phyloP scores from a whole-genome alignment of 148 eudicot genomes.

The Arctostaphylos glauca region DNA sequence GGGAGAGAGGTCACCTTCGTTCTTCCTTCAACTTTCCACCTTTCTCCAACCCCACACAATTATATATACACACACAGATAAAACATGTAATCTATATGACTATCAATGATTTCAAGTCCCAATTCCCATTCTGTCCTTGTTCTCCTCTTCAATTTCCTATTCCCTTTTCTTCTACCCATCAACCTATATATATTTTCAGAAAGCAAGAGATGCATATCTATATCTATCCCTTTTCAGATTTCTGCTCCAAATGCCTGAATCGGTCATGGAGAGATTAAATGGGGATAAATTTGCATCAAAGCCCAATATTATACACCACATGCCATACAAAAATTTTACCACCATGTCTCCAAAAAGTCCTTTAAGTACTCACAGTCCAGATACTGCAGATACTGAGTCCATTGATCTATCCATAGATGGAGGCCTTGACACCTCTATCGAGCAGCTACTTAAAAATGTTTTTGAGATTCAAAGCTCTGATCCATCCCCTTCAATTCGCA shows the following conservation, averaged over 20 bases:
- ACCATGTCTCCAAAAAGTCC: constrained; percentile 65
- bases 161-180: not conserved
- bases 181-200: no score
- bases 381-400: constrained; percentile 43
- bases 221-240: not conserved
- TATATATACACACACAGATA: not conserved
- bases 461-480: constrained; percentile 79
- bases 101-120: not conserved
- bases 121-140: not conserved
- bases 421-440: constrained; percentile 41
- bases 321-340: constrained; percentile 34
- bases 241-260: constrained; percentile 20
- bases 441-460: constrained; percentile 51
- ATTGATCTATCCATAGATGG: constrained; percentile 50
- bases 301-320: constrained; percentile 23
- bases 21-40: constrained; percentile 32
- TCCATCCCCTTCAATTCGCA: constrained; percentile 49
- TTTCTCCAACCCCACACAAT: constrained; percentile 5
- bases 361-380: constrained; percentile 51
- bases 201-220: no score
- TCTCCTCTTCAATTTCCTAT: not conserved
- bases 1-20: constrained; percentile 49
- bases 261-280: constrained; percentile 23
- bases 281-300: constrained; percentile 8
- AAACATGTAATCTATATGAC: not conserved